Percentiles rank a stretch among this genome's conserved stretches.
phyloP scores from a whole-genome alignment of 257 asterid genomes.

The Solanum pennellii region DNA sequence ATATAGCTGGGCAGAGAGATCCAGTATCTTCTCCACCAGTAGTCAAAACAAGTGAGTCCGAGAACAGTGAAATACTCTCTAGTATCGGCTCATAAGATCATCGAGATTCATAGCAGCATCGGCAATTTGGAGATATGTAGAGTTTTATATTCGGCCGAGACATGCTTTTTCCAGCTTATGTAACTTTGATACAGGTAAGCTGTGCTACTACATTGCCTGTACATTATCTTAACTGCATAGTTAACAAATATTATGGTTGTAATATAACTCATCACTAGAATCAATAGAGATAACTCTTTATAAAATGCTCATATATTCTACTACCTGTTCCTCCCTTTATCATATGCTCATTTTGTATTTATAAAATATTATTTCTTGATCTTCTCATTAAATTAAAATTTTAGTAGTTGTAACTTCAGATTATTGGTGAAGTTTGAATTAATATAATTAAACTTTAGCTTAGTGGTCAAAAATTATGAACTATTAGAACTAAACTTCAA shows the following conservation, averaged over 20 bases:
- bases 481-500: background rate
- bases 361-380: background rate
- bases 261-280: background rate
- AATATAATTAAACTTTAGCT: background rate
- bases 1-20: conserved; percentile 41
- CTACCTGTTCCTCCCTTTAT: background rate
- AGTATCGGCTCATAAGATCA: background rate
- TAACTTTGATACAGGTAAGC: background rate
- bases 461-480: background rate
- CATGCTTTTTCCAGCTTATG: background rate
- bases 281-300: background rate
- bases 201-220: background rate
- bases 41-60: conserved; percentile 7
- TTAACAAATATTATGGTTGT: background rate
- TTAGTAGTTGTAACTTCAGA: background rate
- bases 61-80: conserved; percentile 25
- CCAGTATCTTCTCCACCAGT: conserved; percentile 21
- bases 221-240: background rate
- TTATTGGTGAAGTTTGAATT: background rate
- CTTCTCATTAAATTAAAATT: background rate
- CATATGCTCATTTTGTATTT: background rate
- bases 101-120: background rate
- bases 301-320: background rate
- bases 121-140: background rate
- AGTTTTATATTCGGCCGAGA: background rate